phyloP scores from a whole-genome alignment of 306 rosid genomes.

The Cucurbita argyrosperma region DNA sequence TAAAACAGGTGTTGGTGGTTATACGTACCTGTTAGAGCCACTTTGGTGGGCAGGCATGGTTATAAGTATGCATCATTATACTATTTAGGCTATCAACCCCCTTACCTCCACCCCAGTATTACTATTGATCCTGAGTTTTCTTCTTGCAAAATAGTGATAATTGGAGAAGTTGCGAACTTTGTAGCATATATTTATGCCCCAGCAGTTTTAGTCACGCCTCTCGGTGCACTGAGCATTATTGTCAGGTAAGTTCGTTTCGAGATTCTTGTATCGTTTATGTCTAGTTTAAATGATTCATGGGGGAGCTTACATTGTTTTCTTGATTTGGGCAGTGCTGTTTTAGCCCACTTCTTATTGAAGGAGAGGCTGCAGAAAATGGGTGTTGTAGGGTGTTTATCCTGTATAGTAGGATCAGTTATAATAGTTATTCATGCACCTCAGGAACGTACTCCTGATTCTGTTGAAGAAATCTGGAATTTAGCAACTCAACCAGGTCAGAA shows the following conservation, averaged over 20 bases:
- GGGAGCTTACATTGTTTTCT: constrained; percentile 9
- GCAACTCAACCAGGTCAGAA: constrained; percentile 76
- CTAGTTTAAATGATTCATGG: background rate
- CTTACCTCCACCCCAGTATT: background rate
- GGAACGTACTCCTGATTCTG: constrained; percentile 57
- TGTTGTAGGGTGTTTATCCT: constrained; percentile 67
- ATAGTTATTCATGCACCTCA: constrained; percentile 95
- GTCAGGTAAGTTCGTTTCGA: constrained; percentile 42
- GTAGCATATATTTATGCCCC: constrained; percentile 92
- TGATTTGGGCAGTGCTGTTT: constrained; percentile 46
- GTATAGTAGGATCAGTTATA: constrained; percentile 77
- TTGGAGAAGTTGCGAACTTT: constrained; percentile 84
- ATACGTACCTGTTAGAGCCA: constrained; percentile 76
- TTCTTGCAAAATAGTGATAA: constrained; percentile 44
- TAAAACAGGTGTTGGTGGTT: constrained; percentile 70
- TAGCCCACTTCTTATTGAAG: constrained; percentile 85
- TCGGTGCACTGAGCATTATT: constrained; percentile 87
- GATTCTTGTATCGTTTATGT: background rate
- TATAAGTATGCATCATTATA: constrained; percentile 45
- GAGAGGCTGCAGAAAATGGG: constrained; percentile 76
- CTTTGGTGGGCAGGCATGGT: constrained; percentile 99
- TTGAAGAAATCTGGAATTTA: constrained; percentile 69
- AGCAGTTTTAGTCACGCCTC: constrained; percentile 90
- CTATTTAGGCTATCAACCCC: background rate
- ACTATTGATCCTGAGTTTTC: constrained; percentile 5